These are phyloP conservation scores for Amoebophrya sp. DNA, from an alignment of 169 alveolate genomes.

Conservation along the genomic window DNA sequence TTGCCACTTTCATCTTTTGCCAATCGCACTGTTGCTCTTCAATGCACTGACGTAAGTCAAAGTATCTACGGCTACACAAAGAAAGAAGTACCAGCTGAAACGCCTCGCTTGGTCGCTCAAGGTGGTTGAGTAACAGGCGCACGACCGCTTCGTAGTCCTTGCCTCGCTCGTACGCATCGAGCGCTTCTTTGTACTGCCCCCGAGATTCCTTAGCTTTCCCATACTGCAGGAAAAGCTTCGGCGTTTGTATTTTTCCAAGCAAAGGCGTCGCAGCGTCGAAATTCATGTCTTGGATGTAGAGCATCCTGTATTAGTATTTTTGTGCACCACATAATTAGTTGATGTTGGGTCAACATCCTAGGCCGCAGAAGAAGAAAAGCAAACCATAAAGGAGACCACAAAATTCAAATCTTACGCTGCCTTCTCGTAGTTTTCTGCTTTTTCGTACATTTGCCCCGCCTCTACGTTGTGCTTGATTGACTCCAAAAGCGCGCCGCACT, in stretches of 20 bases:
- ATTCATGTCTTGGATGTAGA: not conserved
- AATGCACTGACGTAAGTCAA: not conserved
- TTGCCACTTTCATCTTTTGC: too few species aligned
- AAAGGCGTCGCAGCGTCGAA: constrained; percentile 34
- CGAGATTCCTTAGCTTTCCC: constrained; percentile 83
- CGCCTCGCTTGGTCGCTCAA: constrained; percentile 36
- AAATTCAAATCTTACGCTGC: too few species aligned
- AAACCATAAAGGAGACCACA: too few species aligned
- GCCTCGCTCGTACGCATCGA: constrained; percentile 69
- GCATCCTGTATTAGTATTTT: too few species aligned
- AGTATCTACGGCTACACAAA: not conserved
- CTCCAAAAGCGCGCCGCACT: not conserved
- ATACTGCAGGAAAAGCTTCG: constrained; percentile 65
- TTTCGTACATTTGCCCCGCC: not conserved
- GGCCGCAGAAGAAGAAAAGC: too few species aligned
- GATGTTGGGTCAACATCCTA: too few species aligned
- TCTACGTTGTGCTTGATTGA: not conserved
- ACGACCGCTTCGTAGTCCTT: constrained; percentile 71
- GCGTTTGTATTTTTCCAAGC: constrained; percentile 67
- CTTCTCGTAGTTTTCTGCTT: not conserved
- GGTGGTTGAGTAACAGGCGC: constrained; percentile 58
- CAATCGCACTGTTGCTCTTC: constrained; percentile 11
- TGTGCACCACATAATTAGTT: too few species aligned
- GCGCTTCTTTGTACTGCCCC: constrained; percentile 69
- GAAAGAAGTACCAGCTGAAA: constrained; percentile 41